Evolutionary conservation across 2,329 filamentous ascomycete species (phyloP).

Genomic region (Aspergillus sp.): DNA sequence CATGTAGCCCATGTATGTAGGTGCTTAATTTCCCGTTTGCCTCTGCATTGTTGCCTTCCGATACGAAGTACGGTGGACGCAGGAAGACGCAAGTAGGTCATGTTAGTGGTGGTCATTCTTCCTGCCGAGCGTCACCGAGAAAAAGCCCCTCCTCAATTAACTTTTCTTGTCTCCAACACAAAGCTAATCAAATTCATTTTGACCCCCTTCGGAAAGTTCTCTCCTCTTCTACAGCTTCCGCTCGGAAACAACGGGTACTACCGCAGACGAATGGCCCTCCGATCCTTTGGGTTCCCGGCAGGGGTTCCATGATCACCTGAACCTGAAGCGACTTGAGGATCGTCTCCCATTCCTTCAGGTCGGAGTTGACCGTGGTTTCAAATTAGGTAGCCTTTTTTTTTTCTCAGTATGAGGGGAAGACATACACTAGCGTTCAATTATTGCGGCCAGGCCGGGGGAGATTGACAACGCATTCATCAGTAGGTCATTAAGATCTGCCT

Average conservation of each 20-base stretch:
- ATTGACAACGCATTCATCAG: constrained; percentile 3
- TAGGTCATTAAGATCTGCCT: background rate
- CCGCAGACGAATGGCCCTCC: background rate
- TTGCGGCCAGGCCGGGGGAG: background rate
- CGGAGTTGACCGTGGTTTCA: background rate
- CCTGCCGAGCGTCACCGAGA: background rate
- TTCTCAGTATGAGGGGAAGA: background rate
- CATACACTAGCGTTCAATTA: constrained; percentile 1
- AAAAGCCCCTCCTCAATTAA: background rate
- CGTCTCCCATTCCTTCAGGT: background rate
- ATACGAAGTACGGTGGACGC: background rate
- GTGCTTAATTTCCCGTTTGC: background rate
- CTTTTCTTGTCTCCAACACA: background rate
- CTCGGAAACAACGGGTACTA: constrained; percentile 11
- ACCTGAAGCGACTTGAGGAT: background rate
- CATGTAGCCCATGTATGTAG: background rate
- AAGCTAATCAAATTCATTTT: background rate
- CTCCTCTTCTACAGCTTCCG: constrained; percentile 15
- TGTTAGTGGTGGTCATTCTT: background rate
- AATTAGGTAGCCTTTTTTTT: background rate
- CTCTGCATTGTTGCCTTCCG: background rate
- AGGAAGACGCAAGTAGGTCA: background rate
- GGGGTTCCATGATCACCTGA: constrained; percentile 1
- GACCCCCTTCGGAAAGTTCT: constrained; percentile 15
- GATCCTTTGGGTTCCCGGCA: background rate